These are phyloP conservation scores for Saccharomycopsis javanensis DNA, from an alignment of 805 yeast species.

Conservation along the genomic window DNA sequence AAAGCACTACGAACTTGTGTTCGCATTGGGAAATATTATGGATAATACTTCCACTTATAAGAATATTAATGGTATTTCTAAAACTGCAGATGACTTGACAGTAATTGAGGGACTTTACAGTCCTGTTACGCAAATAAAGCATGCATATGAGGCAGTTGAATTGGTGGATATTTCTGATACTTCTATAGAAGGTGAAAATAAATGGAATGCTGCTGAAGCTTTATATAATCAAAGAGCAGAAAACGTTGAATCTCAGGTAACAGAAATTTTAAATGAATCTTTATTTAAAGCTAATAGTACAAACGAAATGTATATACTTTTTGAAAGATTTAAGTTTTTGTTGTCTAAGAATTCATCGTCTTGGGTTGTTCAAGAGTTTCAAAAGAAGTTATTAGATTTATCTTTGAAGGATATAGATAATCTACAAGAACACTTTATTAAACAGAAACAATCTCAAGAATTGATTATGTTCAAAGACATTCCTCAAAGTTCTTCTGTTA, in stretches of 20 bases:
- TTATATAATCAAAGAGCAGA: conserved; percentile 35
- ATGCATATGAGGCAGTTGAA: conserved; percentile 34
- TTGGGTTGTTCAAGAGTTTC: conserved; percentile 52
- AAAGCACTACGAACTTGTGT: conserved; percentile 42
- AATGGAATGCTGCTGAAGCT: conserved; percentile 35
- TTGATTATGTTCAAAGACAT: conserved; percentile 35
- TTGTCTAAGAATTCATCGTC: conserved; percentile 45
- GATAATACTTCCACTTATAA: background rate
- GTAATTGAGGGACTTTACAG: conserved; percentile 11
- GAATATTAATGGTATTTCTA: background rate
- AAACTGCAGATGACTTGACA: background rate
- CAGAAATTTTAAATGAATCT: conserved; percentile 30
- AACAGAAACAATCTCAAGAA: conserved; percentile 28
- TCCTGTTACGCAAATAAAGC: conserved; percentile 28
- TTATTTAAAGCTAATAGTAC: conserved; percentile 34
- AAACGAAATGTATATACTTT: conserved; percentile 42
- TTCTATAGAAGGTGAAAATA: conserved; percentile 28
- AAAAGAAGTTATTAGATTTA: conserved; percentile 37
- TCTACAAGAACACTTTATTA: conserved; percentile 33
- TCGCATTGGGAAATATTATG: conserved; percentile 26
- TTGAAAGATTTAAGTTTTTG: conserved; percentile 39
- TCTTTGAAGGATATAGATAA: conserved; percentile 38
- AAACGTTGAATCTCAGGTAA: conserved; percentile 38
- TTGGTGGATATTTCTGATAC: conserved; percentile 32
- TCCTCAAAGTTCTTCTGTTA: conserved; percentile 36